Base-by-base conservation (phyloP, 2,329 filamentous ascomycete genomes). In the Talaromyces sp. region DNA sequence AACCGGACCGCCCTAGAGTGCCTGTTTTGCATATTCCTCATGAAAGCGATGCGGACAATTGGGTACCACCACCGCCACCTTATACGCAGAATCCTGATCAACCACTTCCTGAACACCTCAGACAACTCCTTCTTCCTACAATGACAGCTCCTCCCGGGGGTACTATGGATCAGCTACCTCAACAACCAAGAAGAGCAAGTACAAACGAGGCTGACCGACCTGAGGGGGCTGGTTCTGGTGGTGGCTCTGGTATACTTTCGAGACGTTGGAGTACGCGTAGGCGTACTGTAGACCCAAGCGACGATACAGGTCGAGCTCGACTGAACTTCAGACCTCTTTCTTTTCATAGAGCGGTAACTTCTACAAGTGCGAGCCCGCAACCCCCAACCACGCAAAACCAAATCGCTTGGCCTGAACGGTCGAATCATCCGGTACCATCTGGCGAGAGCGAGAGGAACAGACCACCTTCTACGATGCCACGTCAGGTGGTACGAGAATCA, bases 1-100 rank as follows among this genome's bases (percentile, higher is more conserved):
- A 64, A 47, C 53, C 40, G 19, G 71, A 68, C 17, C 61, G 68
- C 11, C 34, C 72, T 67, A 56, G 29, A 34, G 38, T 61, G n/a
- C 88, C 89, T 6, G 83, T 88, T 49, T 82, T 86, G 49, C 89
- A 93, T 71, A 84, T 92, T 70, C 91, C 91, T 3, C 91, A 95
- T 75, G 91, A 95, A 76, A 94, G 91, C 68, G 91, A 95, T 74
- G 91, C 91, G 3, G 92, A 95, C 72, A 92, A 93, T 71, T 96
- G 92, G 92, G 90, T 93, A 4, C 91, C 91, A 5, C 92, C 92
- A 5, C 92, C 92, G 8, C 92, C 92, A 2, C 91, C 91, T 0
- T 96, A 96, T 67, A 75, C 72, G 25, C 75, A 71, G 8, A 73
- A 79, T 22, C 68, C 77, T 15, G 75, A 75, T 29, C 70, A 59